A percentile compares a stretch with the other conserved stretches of the same genome.
Evolutionary conservation across 371 early-diverging fungal genomes (phyloP).

Genomic region (Gilbertella persicaria): DNA sequence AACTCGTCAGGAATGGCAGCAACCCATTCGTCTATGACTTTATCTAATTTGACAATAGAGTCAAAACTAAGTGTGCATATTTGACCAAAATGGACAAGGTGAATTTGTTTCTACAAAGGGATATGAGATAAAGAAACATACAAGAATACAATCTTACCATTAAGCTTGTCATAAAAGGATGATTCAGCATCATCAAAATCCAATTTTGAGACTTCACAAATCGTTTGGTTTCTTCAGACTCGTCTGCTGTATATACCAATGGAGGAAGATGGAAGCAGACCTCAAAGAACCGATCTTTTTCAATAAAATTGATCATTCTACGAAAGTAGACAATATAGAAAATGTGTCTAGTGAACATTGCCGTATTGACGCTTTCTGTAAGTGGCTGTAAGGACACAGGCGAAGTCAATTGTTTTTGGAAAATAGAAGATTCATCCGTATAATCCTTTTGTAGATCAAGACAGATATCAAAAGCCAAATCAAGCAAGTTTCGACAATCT

Average conservation of each 20-base stretch:
- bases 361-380: neutral
- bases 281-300: neutral
- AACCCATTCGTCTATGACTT: neutral
- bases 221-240: too few species aligned
- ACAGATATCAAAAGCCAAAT: neutral
- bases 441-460: neutral
- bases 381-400: too few species aligned
- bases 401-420: too few species aligned
- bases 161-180: too few species aligned
- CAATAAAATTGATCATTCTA: neutral
- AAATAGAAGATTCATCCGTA: too few species aligned
- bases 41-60: neutral
- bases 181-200: too few species aligned
- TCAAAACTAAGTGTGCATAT: conserved; percentile 3
- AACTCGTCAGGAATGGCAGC: neutral
- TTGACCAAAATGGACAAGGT: neutral
- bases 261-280: neutral
- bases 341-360: neutral
- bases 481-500: neutral
- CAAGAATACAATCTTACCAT: too few species aligned
- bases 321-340: neutral
- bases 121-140: too few species aligned
- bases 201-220: too few species aligned
- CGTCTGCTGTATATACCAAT: neutral
- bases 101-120: neutral